These are phyloP conservation scores for Pseudogymnoascus sp. DNA, from an alignment of 2,329 filamentous ascomycete genomes.

Conservation along the genomic window DNA sequence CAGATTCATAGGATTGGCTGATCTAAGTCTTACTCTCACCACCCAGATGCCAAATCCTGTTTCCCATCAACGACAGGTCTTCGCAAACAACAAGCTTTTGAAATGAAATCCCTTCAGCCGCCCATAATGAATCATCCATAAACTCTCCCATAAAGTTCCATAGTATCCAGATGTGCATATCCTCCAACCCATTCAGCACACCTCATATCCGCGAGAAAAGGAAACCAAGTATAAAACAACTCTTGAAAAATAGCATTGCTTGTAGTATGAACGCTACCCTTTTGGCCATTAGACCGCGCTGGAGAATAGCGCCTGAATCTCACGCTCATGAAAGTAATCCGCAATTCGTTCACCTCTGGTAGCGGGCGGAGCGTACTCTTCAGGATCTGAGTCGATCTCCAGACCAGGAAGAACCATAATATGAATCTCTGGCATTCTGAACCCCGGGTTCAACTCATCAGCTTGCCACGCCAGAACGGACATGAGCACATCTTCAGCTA, in stretches of 20 bases:
- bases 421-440: not conserved
- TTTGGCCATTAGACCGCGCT: not conserved
- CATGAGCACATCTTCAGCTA: not conserved
- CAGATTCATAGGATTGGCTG: conserved; percentile 1
- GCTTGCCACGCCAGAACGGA: not conserved
- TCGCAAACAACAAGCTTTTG: not conserved
- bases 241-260: not conserved
- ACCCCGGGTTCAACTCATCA: not conserved
- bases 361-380: not conserved
- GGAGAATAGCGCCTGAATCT: not conserved
- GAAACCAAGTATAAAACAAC: not conserved
- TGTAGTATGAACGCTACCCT: not conserved
- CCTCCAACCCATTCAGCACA: not conserved
- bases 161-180: not conserved
- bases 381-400: conserved; percentile 1
- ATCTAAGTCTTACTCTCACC: conserved; percentile 1
- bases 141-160: not conserved
- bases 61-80: not conserved
- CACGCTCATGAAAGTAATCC: not conserved
- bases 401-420: not conserved
- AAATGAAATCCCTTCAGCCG: not conserved
- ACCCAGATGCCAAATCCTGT: not conserved
- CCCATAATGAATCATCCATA: not conserved
- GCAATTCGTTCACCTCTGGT: not conserved
- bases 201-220: not conserved